Evolutionary conservation across 2,329 filamentous ascomycete species (phyloP).

Genomic region (Hypoxylon sp.): DNA sequence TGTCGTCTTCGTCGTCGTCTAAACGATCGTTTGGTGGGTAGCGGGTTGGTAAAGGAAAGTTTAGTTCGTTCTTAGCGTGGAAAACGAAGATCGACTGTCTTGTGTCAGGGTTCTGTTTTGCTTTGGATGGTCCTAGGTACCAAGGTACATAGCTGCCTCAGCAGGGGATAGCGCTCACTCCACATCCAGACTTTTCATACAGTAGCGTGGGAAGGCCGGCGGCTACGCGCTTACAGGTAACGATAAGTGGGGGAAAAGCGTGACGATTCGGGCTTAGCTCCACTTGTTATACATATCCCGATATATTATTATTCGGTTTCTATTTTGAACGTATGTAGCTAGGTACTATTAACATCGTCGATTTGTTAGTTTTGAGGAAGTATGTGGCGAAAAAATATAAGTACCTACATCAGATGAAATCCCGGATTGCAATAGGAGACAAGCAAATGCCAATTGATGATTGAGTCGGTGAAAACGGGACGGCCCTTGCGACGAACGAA

Average conservation of each 20-base stretch:
- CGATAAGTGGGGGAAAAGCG: slow-evolving; percentile 4
- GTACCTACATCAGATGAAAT: no score
- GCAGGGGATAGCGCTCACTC: slow-evolving; percentile 18
- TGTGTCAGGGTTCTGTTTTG: slow-evolving; percentile 24
- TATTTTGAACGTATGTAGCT: no score
- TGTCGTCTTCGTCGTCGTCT: slow-evolving; percentile 1
- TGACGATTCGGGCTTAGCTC: slow-evolving; percentile 23
- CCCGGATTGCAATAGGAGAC: no score
- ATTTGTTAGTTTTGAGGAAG: background rate
- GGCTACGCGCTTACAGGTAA: slow-evolving; percentile 40
- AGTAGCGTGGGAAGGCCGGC: slow-evolving; percentile 34
- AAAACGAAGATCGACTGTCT: slow-evolving; percentile 16
- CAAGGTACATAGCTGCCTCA: slow-evolving; percentile 21
- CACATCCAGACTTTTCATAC: slow-evolving; percentile 24
- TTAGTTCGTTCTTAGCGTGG: slow-evolving; percentile 11
- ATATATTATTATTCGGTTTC: background rate
- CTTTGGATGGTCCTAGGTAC: slow-evolving; percentile 14
- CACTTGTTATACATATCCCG: slow-evolving; percentile 15
- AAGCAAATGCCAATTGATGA: background rate
- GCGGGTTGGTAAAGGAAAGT: slow-evolving; percentile 3
- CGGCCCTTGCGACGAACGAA: slow-evolving; percentile 1
- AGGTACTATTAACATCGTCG: no score
- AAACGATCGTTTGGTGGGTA: slow-evolving; percentile 5
- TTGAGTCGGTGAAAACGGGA: background rate
- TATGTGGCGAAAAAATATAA: background rate